Conservation (phyloP, 352 stramenopile genomes). For the Phytopythium helicoides region DNA sequence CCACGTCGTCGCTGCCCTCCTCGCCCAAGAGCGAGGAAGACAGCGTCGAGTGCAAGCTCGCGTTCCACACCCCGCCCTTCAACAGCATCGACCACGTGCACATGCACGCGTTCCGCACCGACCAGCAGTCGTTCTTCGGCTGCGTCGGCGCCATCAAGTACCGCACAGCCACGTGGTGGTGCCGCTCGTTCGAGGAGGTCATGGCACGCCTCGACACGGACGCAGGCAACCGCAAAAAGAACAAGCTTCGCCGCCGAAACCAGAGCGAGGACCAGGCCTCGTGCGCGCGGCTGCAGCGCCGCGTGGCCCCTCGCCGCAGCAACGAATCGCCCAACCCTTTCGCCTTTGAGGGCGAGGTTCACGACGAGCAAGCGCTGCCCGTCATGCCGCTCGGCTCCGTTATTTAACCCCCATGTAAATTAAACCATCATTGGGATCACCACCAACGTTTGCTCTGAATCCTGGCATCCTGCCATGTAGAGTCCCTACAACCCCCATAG, state of each 20-base stretch:
- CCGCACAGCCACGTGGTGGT: slow-evolving; percentile 86
- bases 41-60: slow-evolving; percentile 63
- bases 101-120: slow-evolving; percentile 82
- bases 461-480: too few relatives aligned
- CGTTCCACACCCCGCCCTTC: slow-evolving; percentile 84
- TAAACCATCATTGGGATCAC: not conserved
- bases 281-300: not conserved
- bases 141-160: slow-evolving; percentile 82
- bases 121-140: slow-evolving; percentile 52
- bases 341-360: not conserved
- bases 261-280: not conserved
- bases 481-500: too few relatives aligned
- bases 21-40: slow-evolving; percentile 9
- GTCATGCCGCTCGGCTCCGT: not conserved
- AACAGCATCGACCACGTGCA: slow-evolving; percentile 91
- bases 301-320: not conserved
- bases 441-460: too few relatives aligned
- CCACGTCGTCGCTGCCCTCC: slow-evolving; percentile 5
- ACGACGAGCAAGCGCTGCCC: not conserved
- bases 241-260: not conserved
- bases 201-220: slow-evolving; percentile 33
- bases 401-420: slow-evolving; percentile 3
- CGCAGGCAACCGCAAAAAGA: not conserved
- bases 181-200: slow-evolving; percentile 75
- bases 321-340: not conserved